These are phyloP conservation scores for Euphrasia arctica DNA, from an alignment of 305 asterid species.

Conservation along the genomic window DNA sequence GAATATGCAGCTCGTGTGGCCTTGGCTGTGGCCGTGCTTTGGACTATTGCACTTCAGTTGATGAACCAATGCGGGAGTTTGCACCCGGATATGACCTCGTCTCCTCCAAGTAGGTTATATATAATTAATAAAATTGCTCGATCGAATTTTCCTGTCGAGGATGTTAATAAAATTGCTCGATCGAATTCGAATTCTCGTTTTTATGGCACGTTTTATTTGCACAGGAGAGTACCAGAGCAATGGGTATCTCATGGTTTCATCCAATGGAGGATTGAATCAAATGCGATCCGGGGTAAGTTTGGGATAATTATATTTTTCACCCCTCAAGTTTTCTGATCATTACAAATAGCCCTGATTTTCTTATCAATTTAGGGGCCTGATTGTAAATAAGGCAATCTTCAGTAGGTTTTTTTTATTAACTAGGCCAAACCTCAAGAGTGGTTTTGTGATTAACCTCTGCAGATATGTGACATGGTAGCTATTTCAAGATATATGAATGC, in stretches of 20 bases:
- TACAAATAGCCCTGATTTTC: not conserved
- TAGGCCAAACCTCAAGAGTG: not conserved
- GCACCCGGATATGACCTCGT: not conserved
- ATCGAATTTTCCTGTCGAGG: too few relatives aligned
- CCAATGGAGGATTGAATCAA: slow-evolving; percentile 21
- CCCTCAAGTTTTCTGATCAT: not conserved
- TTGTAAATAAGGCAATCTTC: too few relatives aligned
- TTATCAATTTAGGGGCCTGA: too few relatives aligned
- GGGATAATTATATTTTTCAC: too few relatives aligned
- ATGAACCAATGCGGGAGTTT: not conserved
- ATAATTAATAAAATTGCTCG: too few relatives aligned
- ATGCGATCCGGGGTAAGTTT: slow-evolving; percentile 18
- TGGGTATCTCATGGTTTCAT: slow-evolving; percentile 16
- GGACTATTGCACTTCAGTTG: slow-evolving; percentile 3
- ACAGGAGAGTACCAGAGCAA: slow-evolving; percentile 16
- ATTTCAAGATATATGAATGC: slow-evolving; percentile 18
- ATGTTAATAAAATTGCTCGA: too few relatives aligned
- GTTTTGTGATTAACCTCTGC: not conserved
- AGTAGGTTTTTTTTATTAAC: not conserved
- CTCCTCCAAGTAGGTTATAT: not conserved
- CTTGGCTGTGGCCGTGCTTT: slow-evolving; percentile 3
- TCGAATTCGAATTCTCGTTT: too few relatives aligned
- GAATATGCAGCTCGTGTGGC: not conserved
- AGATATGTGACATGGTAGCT: slow-evolving; percentile 23
- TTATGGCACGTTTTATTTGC: not conserved